phyloP scores from a whole-genome alignment of 164 flowering plant genomes.

The Amborella trichopoda region DNA sequence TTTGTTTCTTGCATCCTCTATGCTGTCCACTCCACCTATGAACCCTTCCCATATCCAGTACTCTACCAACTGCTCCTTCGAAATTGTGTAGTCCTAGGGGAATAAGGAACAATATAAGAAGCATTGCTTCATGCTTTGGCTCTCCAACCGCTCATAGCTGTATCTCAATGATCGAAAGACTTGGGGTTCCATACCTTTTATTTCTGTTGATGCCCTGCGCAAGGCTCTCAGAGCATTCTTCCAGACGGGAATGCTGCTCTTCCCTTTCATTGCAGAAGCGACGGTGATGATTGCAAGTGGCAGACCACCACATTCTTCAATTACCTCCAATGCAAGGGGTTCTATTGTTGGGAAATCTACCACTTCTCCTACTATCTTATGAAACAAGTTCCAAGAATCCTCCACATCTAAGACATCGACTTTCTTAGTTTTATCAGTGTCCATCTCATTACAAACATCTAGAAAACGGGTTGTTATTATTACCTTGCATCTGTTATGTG shows the following conservation, averaged over 20 bases:
- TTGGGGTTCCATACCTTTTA: slow-evolving; percentile 4
- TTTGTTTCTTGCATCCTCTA: neutral
- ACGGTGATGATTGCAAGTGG: slow-evolving; percentile 2
- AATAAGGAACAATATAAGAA: slow-evolving; percentile 6
- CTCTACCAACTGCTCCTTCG: neutral
- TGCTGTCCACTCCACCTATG: neutral
- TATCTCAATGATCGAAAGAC: slow-evolving; percentile 4
- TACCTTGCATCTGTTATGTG: slow-evolving; percentile 1
- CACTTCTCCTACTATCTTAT: neutral
- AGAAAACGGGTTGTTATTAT: neutral
- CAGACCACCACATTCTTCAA: slow-evolving; percentile 2
- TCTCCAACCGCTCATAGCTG: slow-evolving; percentile 6
- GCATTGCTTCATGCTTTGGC: neutral
- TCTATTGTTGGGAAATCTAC: neutral
- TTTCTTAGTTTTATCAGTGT: neutral
- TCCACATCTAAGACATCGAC: neutral
- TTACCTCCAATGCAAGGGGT: neutral
- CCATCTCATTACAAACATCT: slow-evolving; percentile 1
- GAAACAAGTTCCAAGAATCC: neutral
- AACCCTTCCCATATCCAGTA: slow-evolving; percentile 1
- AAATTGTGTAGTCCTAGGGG: slow-evolving; percentile 2
- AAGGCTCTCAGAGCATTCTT: slow-evolving; percentile 2
- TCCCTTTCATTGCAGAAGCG: slow-evolving; percentile 1
- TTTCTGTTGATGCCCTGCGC: neutral
- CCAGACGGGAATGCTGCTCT: slow-evolving; percentile 1